phyloP scores from a whole-genome alignment of 768 basidiomycete species.

The Epithele typhae region DNA sequence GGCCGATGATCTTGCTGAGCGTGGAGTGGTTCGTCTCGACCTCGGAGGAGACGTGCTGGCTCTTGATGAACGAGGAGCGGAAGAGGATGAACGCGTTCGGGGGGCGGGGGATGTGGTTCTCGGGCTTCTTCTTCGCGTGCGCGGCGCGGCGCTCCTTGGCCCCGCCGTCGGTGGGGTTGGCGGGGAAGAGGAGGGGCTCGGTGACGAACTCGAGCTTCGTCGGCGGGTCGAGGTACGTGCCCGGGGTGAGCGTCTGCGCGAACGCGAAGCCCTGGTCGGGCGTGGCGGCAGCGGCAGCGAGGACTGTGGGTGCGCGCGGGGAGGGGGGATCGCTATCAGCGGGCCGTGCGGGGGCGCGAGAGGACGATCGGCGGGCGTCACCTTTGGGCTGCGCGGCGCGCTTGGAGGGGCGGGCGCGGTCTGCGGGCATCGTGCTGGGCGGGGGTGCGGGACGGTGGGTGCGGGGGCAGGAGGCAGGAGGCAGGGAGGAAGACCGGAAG shows the following conservation, averaged over 20 bases:
- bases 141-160: slow-evolving; percentile 22
- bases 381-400: slow-evolving; percentile 13
- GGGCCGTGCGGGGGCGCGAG: background rate
- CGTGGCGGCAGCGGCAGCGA: slow-evolving; percentile 7
- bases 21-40: slow-evolving; percentile 84
- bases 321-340: slow-evolving; percentile 6
- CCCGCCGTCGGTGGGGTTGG: slow-evolving; percentile 28
- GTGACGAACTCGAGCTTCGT: slow-evolving; percentile 31
- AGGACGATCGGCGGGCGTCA: slow-evolving; percentile 1
- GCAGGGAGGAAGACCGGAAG: background rate
- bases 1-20: slow-evolving; percentile 78
- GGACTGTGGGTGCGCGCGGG: slow-evolving; percentile 7
- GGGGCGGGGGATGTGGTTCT: slow-evolving; percentile 77
- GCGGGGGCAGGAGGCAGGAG: background rate
- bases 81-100: slow-evolving; percentile 88
- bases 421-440: slow-evolving; percentile 17
- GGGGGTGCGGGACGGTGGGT: slow-evolving; percentile 8
- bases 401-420: slow-evolving; percentile 17
- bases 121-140: slow-evolving; percentile 67
- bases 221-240: slow-evolving; percentile 49
- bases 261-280: slow-evolving; percentile 44
- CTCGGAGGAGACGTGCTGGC: slow-evolving; percentile 68
- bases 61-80: slow-evolving; percentile 78
- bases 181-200: slow-evolving; percentile 58
- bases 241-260: slow-evolving; percentile 53